phyloP scores from a whole-genome alignment of 306 rosid genomes.

The Herpetospermum pedunculosum region DNA sequence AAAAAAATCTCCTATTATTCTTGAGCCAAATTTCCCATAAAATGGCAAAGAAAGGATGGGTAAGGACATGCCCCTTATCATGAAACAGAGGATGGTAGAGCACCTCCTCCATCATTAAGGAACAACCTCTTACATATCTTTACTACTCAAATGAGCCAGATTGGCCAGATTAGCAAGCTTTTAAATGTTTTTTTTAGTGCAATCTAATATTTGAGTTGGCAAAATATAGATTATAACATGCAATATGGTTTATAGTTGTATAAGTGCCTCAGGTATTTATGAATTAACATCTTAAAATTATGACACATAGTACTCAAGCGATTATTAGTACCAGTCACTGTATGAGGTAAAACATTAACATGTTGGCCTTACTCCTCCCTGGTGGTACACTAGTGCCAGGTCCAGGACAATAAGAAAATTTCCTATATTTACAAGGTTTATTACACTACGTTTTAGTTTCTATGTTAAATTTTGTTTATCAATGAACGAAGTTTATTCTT shows the following conservation, averaged over 20 bases:
- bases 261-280: background rate
- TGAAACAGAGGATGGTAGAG: background rate
- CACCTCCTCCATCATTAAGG: background rate
- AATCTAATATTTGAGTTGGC: background rate
- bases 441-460: background rate
- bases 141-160: background rate
- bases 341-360: background rate
- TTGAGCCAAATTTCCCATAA: background rate
- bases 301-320: background rate
- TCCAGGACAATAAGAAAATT: background rate
- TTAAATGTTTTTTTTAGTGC: background rate
- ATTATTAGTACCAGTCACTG: background rate
- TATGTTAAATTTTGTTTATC: background rate
- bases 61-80: background rate
- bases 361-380: background rate
- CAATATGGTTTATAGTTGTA: background rate
- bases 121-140: background rate
- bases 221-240: background rate
- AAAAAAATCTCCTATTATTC: background rate
- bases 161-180: background rate
- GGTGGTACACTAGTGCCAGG: background rate
- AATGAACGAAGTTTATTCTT: background rate
- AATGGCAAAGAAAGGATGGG: background rate
- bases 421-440: background rate
- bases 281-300: background rate